Base-by-base conservation (phyloP, 108 stramenopile species). In the Aurantiochytrium sp. region DNA sequence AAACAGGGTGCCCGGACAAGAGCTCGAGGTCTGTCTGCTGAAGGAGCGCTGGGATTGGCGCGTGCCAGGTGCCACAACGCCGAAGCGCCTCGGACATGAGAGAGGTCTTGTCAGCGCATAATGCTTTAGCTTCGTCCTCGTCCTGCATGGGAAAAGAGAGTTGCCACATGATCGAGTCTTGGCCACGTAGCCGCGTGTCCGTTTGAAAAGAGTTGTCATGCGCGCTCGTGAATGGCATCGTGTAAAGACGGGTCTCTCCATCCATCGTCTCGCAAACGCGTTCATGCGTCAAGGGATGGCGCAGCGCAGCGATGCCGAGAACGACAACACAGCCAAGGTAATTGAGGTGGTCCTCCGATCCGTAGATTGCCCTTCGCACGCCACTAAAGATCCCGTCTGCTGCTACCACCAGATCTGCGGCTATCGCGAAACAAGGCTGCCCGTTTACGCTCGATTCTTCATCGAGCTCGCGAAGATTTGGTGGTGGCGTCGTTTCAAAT, bases 381-480 rank as follows among this genome's bases (percentile, higher is more conserved):
- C 89, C 90, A 35, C 49, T 53, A 83, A 83, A 83, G 76, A 83
- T 83, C n/a, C 76, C 76, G 51, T 83, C 76, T 53, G 76, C 45
- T 6, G 19, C 76, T 8, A 83, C 23, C n/a, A 83, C 76, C 51
- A 83, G n/a, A 23, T 83, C 51, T 6, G 51, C 45, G 2, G 16
- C 64, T 69, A 28, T 69, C 64, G 35, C 10, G 87, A 93, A 94
- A 60, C 96, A 92, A 59, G 97, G 95, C 43, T 96, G 96, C 91
- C 97, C 97, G 45, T 94, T 95, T 23, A 96, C 96, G 43, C 97
- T 96, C 18, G 97, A 89, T 69, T 96, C 60, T 51, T 94, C 94
- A 35, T 35, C 35, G 35, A 35, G 35, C 35, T 35, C 35, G 2
- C 35, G 35, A 35, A 35, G 35, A 35, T 44, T 60, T 89, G 73